Evolutionary conservation across 164 flowering plant species (phyloP).

Genomic region (Sextonia rubra): DNA sequence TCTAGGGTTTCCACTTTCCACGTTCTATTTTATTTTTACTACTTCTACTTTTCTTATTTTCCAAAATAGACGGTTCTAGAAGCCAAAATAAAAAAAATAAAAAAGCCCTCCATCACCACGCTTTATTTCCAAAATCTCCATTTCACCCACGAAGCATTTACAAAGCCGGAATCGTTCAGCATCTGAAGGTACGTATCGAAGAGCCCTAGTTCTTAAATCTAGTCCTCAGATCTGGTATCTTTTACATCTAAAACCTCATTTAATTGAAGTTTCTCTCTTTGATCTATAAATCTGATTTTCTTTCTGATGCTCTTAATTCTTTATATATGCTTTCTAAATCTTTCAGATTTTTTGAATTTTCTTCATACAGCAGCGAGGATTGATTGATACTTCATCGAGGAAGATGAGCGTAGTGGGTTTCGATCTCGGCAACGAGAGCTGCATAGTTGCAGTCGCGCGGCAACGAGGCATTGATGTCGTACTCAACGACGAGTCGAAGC

Average conservation of each 20-base stretch:
- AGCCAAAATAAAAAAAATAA: not conserved
- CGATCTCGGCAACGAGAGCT: slow-evolving; percentile 85
- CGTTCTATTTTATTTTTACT: too few species aligned
- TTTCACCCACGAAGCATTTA: too few species aligned
- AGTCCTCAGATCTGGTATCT: not conserved
- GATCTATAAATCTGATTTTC: not conserved
- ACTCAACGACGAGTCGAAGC: slow-evolving; percentile 85
- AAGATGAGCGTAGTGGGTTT: slow-evolving; percentile 94
- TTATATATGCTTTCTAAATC: not conserved
- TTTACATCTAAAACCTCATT: not conserved
- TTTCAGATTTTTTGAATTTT: too few species aligned
- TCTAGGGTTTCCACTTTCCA: not conserved
- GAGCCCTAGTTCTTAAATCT: too few species aligned
- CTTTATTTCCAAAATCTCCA: not conserved
- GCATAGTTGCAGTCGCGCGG: slow-evolving; percentile 84
- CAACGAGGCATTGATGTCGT: slow-evolving; percentile 93
- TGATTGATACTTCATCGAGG: not conserved
- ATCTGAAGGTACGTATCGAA: not conserved
- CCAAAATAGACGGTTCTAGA: not conserved
- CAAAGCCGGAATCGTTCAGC: not conserved
- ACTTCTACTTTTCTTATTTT: too few species aligned
- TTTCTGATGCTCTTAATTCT: not conserved
- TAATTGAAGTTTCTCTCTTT: not conserved
- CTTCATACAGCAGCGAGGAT: not conserved
- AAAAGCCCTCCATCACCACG: not conserved